Evolutionary conservation across 176 grass and related monocot species (phyloP).

Genomic region (Eragrostis nindensis): DNA sequence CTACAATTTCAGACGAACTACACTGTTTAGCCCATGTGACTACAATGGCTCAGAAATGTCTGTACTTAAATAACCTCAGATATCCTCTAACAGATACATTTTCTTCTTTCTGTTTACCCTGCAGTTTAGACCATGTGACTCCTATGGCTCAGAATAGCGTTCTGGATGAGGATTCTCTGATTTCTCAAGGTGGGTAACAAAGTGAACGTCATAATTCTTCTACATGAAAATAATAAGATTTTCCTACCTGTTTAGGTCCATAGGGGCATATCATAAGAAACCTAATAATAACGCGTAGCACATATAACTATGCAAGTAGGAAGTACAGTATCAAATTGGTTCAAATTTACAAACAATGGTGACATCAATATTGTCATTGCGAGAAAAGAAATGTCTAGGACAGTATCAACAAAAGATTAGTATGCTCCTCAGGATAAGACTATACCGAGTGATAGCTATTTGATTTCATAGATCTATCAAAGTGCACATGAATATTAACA

Average conservation of each 20-base stretch:
- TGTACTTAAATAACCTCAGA: background rate
- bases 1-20: background rate
- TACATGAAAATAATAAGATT: background rate
- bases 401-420: background rate
- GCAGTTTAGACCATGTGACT: background rate
- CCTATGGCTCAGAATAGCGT: background rate
- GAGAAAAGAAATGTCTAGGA: background rate
- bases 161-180: background rate
- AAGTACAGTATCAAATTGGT: background rate
- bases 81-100: background rate
- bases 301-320: background rate
- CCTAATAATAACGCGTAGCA: background rate
- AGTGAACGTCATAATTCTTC: background rate
- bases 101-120: too few relatives aligned
- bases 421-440: background rate
- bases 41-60: background rate
- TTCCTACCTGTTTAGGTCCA: background rate
- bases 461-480: background rate
- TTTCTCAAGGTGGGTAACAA: background rate
- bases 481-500: background rate
- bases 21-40: background rate
- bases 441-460: background rate
- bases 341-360: background rate
- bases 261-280: slow-evolving; percentile 1
- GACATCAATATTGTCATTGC: background rate